Evolutionary conservation across 192 early-diverging fungal species (phyloP), one percentile per base, ranked within the genome.

Genomic region (Martensiomyces pterosporus): DNA sequence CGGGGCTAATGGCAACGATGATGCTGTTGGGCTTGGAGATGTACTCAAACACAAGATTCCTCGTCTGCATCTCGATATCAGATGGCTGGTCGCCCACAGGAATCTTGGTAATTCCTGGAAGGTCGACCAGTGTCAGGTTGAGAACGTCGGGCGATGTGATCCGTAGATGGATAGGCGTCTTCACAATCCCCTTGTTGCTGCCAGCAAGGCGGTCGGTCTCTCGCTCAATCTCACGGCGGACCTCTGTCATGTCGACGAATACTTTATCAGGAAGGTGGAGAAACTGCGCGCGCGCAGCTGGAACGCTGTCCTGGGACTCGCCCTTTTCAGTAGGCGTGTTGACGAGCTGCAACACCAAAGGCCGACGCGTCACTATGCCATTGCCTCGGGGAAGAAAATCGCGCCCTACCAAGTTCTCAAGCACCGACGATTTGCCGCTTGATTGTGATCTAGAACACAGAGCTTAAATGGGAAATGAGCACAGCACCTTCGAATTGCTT

Each of bases 361-460:
- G 89, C 8, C 89, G 79, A 14, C 89, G 82, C 24, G 89, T 91
- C 55, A 91, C 86, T 47, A 91, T 85, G 18, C 89, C 89, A 59
- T 77, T 87, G 19, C 89, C 97, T 46, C 95, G 81, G 17, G 97
- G 97, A 43, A 99, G 62, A 64, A 99, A 98, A 77, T 99, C 97
- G 23, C 88, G 78, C n/a, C 95, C 93, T 14, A 98, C 95, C 55
- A 99, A 85, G 64, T 92, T 96, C 58, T 99, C 97, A 21, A 99
- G 75, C 13, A 99, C 97, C n/a, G 91, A 94, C 42, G 86, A 90
- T 64, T 99, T 99, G 46, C 97, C 97, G 47, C 83, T 85, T 16
- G 85, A 87, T 60, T 92, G 90, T 9, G 90, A 92, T 24, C 76
- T 77, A 67, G 19, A 29, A 40, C 23, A 43, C 12, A 53, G 16